Conservation (phyloP, 805 yeast species). For the Ogataea sp. region DNA sequence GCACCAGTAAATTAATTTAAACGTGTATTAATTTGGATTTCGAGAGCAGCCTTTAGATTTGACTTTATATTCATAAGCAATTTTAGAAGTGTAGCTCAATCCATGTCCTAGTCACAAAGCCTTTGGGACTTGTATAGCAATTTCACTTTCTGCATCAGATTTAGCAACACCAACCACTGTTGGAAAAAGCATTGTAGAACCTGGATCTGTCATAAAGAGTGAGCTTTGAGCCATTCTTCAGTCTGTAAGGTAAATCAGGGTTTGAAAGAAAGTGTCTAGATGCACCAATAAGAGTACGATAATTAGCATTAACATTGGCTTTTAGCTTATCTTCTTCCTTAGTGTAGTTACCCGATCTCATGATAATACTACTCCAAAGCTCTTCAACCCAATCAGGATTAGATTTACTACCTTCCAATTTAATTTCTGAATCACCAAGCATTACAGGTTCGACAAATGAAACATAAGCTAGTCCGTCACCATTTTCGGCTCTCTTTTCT, state of each 20-base stretch:
- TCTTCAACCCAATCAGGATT: slow-evolving; percentile 14
- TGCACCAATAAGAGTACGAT: slow-evolving; percentile 28
- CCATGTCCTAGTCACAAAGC: too few species aligned
- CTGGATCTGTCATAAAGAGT: slow-evolving; percentile 26
- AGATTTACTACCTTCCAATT: slow-evolving; percentile 1
- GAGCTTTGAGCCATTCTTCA: slow-evolving; percentile 24
- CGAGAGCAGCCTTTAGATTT: too few species aligned
- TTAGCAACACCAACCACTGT: slow-evolving; percentile 23
- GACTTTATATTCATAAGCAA: too few species aligned
- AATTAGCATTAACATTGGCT: slow-evolving; percentile 7
- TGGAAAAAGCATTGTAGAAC: slow-evolving; percentile 26
- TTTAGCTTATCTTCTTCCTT: background rate
- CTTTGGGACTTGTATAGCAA: background rate
- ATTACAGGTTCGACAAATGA: slow-evolving; percentile 25
- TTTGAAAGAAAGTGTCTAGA: slow-evolving; percentile 28
- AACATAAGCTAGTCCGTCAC: slow-evolving; percentile 18
- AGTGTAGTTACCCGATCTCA: slow-evolving; percentile 14
- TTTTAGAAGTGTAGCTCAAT: too few species aligned
- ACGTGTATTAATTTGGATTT: too few species aligned
- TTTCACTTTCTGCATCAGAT: background rate
- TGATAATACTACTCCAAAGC: slow-evolving; percentile 27
- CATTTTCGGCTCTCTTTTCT: slow-evolving; percentile 28
- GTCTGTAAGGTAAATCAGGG: slow-evolving; percentile 28
- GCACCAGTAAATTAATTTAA: too few species aligned
- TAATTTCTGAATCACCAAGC: slow-evolving; percentile 4